phyloP scores from a whole-genome alignment of 1,284 basidiomycete species.

The Trametes polyzona region DNA sequence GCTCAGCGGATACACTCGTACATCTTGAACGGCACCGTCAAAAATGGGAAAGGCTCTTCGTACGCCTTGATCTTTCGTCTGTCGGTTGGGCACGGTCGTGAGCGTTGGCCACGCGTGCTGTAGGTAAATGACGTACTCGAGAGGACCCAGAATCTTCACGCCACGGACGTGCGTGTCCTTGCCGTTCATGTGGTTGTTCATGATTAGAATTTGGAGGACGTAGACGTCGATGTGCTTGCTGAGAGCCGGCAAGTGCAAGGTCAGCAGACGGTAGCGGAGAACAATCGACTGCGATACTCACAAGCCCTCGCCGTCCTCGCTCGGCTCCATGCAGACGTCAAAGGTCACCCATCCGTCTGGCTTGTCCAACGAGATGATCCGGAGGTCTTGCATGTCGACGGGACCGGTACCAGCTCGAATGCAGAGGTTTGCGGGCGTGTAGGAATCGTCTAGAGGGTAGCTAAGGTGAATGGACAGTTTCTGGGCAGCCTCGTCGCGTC shows the following conservation, averaged over 20 bases:
- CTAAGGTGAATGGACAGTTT: conserved; percentile 92
- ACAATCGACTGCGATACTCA: conserved; percentile 39
- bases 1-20: conserved; percentile 74
- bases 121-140: conserved; percentile 59
- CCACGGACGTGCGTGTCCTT: conserved; percentile 99
- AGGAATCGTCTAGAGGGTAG: conserved; percentile 91
- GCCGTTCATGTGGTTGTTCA: conserved; percentile 96
- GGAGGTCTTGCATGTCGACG: conserved; percentile 91
- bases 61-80: conserved; percentile 44
- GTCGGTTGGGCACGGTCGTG: background rate
- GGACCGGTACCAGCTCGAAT: conserved; percentile 92
- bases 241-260: background rate
- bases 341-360: conserved; percentile 97
- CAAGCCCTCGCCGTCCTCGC: conserved; percentile 78
- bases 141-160: conserved; percentile 82
- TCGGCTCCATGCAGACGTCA: conserved; percentile 79
- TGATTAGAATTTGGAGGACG: conserved; percentile 88
- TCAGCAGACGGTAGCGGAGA: background rate
- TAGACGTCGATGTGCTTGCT: conserved; percentile 90
- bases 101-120: background rate
- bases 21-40: conserved; percentile 68
- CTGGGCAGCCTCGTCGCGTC: conserved; percentile 43
- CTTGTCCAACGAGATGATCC: conserved; percentile 83
- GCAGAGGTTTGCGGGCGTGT: conserved; percentile 91
- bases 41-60: conserved; percentile 74